Percentiles rank a stretch among this genome's conserved stretches.
phyloP scores from a whole-genome alignment of 2,329 filamentous ascomycete genomes.

The Fusarium algeriense region DNA sequence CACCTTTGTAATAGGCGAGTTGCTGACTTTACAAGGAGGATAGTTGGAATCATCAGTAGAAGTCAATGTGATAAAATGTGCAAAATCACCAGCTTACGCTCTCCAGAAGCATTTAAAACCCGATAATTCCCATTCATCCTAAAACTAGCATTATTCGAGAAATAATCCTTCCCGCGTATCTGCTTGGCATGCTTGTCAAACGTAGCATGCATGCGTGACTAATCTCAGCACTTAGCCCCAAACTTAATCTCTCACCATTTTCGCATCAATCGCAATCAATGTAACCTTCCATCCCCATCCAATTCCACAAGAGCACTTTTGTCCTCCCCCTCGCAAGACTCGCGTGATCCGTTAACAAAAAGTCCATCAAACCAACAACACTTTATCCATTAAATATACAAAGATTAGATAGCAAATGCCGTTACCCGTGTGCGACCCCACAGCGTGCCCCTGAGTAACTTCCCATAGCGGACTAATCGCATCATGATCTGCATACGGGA shows the following conservation, averaged over 20 bases:
- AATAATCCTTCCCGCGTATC: background rate
- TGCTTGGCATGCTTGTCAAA: background rate
- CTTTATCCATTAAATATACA: background rate
- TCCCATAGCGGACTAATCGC: slow-evolving; percentile 2
- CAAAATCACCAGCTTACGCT: background rate
- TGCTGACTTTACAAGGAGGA: too few species aligned
- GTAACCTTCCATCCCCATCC: background rate
- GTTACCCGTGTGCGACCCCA: slow-evolving; percentile 16
- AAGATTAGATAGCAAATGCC: slow-evolving; percentile 9
- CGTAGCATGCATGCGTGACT: background rate
- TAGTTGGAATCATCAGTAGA: too few species aligned
- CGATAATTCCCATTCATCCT: background rate
- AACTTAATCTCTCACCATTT: background rate
- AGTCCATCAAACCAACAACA: background rate
- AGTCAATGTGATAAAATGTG: too few species aligned
- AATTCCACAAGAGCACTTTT: slow-evolving; percentile 14
- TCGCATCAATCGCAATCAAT: too few species aligned
- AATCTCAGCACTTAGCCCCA: background rate
- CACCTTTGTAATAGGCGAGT: too few species aligned
- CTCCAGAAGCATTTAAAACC: background rate
- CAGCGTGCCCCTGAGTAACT: slow-evolving; percentile 12
- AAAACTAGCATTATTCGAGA: background rate
- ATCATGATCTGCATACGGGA: slow-evolving; percentile 16
- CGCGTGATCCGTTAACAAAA: background rate
- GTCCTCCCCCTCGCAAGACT: background rate